phyloP scores from a whole-genome alignment of 768 basidiomycete species.

The Hypholoma fasciculare region DNA sequence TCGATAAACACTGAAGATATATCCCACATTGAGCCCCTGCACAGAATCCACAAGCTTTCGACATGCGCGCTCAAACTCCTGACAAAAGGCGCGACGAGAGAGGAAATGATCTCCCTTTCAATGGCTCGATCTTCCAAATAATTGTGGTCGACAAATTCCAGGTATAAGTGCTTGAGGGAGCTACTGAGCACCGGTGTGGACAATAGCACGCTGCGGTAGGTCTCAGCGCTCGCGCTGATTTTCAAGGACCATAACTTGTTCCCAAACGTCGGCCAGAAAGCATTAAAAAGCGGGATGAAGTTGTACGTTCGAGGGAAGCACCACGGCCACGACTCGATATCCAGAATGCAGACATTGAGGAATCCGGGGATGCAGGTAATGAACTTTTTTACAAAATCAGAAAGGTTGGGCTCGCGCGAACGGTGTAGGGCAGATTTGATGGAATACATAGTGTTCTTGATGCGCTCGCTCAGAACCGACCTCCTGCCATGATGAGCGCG shows the following conservation, averaged over 20 bases:
- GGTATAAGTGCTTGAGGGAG: conserved; percentile 30
- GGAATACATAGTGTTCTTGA: no score
- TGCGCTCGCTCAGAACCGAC: no score
- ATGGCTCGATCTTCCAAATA: conserved; percentile 13
- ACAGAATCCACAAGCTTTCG: conserved; percentile 34
- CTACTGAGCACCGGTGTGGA: conserved; percentile 30
- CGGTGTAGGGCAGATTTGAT: no score
- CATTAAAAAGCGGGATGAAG: no score
- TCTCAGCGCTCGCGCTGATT: not conserved
- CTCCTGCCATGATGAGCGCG: not conserved
- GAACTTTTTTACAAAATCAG: no score
- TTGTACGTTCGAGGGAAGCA: no score
- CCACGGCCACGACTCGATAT: no score
- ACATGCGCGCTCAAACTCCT: conserved; percentile 34
- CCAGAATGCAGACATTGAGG: no score
- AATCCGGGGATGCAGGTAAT: no score
- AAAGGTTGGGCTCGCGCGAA: no score
- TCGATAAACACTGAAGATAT: conserved; percentile 37
- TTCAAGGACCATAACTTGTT: not conserved
- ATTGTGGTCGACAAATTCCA: conserved; percentile 39
- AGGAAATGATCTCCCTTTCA: conserved; percentile 23
- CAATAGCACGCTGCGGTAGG: not conserved
- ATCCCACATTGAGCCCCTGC: conserved; percentile 34
- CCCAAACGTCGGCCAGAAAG: no score
- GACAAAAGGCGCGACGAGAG: conserved; percentile 38